Conservation (phyloP, 2,329 filamentous ascomycete genomes). For the Scolecobasidium constrictum region DNA sequence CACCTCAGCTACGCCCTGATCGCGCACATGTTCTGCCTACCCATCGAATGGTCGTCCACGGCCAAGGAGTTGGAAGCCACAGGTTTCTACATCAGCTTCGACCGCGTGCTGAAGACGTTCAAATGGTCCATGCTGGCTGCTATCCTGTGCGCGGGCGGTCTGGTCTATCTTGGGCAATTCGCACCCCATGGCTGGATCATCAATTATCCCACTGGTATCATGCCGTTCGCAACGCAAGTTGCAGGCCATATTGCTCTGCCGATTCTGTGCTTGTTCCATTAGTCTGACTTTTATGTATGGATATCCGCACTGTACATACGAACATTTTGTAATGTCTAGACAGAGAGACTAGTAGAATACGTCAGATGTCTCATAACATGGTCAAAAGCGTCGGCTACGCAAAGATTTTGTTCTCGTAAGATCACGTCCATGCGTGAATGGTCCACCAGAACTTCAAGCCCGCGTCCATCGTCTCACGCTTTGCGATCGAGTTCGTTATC, state of each 20-base stretch:
- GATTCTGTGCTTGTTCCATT: slow-evolving; percentile 2
- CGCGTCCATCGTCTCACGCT: too few relatives aligned
- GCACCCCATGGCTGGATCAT: slow-evolving; percentile 15
- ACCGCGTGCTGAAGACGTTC: slow-evolving; percentile 14
- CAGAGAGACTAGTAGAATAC: too few relatives aligned
- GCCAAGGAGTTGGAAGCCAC: slow-evolving; percentile 8
- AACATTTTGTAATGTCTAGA: too few relatives aligned
- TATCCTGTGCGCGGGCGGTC: slow-evolving; percentile 13
- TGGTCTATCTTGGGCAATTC: slow-evolving; percentile 15
- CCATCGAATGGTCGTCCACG: slow-evolving; percentile 12
- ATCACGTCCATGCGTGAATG: too few relatives aligned
- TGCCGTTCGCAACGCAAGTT: slow-evolving; percentile 15
- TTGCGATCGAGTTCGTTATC: too few relatives aligned
- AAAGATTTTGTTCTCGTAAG: too few relatives aligned
- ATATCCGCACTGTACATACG: too few relatives aligned
- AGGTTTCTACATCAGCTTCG: slow-evolving; percentile 14
- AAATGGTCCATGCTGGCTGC: slow-evolving; percentile 15
- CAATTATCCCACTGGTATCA: slow-evolving; percentile 14
- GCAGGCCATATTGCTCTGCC: slow-evolving; percentile 14
- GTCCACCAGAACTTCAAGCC: too few relatives aligned
- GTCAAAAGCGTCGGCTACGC: too few relatives aligned
- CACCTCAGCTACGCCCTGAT: slow-evolving; percentile 12
- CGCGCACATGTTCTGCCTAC: slow-evolving; percentile 12
- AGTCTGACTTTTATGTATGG: too few relatives aligned
- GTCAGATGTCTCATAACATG: too few relatives aligned